phyloP scores from a whole-genome alignment of 345 rosid genomes.

The Raphanus raphanistrum region DNA sequence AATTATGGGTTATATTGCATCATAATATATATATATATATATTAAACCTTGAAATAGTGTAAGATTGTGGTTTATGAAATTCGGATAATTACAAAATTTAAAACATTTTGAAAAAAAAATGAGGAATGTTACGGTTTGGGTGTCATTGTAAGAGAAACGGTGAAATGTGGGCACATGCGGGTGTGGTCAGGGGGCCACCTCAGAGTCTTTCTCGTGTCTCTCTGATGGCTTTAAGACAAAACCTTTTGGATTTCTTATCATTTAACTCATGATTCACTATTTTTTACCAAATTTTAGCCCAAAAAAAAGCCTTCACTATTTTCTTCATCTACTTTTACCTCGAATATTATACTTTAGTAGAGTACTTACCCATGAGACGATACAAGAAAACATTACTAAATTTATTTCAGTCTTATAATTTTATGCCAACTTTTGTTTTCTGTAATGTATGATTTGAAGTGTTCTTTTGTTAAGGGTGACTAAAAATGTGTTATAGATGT shows the following conservation, averaged over 20 bases:
- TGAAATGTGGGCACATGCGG: slow-evolving; percentile 44
- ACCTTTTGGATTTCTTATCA: slow-evolving; percentile 26
- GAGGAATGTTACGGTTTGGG: slow-evolving; percentile 33
- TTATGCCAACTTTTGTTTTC: background rate
- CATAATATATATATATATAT: background rate
- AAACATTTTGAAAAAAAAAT: background rate
- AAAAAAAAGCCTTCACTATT: slow-evolving; percentile 5
- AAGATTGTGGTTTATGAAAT: background rate
- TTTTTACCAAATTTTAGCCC: background rate
- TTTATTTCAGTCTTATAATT: background rate
- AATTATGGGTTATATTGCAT: background rate
- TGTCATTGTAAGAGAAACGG: slow-evolving; percentile 37
- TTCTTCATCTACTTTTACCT: background rate
- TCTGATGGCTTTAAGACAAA: slow-evolving; percentile 41
- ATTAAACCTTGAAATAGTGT: background rate
- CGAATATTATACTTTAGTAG: background rate
- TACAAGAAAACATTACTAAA: background rate
- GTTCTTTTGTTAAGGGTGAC: background rate
- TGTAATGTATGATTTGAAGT: background rate
- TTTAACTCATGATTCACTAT: slow-evolving; percentile 30
- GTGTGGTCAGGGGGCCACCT: slow-evolving; percentile 45
- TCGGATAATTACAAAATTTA: background rate
- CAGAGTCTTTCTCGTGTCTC: slow-evolving; percentile 40
- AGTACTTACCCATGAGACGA: background rate
- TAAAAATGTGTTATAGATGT: background rate